These are phyloP conservation scores for Castanopsis chinensis DNA, from an alignment of 306 rosid species.

Conservation along the genomic window DNA sequence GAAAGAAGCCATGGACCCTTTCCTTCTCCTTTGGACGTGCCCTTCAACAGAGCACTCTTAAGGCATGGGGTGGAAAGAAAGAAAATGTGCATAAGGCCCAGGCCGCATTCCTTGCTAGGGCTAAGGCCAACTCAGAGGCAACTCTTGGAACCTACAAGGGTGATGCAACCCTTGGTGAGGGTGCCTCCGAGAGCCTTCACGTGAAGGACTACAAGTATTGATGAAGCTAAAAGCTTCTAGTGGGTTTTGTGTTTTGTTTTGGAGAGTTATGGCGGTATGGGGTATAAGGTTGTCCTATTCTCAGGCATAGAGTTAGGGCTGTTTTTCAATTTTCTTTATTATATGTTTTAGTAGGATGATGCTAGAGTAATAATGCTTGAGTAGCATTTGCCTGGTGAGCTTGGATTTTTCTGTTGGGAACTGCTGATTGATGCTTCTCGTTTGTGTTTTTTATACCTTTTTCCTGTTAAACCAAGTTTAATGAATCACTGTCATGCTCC, in stretches of 20 bases:
- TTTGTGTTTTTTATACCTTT: neutral
- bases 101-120: slow-evolving; percentile 65
- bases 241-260: slow-evolving; percentile 11
- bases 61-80: slow-evolving; percentile 73
- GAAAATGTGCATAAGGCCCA: slow-evolving; percentile 61
- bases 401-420: neutral
- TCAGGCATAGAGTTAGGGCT: slow-evolving; percentile 1
- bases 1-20: slow-evolving; percentile 82
- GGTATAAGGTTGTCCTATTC: slow-evolving; percentile 10
- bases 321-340: neutral
- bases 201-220: slow-evolving; percentile 62
- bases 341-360: neutral
- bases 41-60: slow-evolving; percentile 85
- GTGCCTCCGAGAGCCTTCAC: slow-evolving; percentile 75
- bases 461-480: neutral
- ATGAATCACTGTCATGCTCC: neutral
- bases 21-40: slow-evolving; percentile 87
- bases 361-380: slow-evolving; percentile 22
- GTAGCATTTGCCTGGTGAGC: slow-evolving; percentile 7
- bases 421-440: neutral
- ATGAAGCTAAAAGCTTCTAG: neutral
- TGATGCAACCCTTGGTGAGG: slow-evolving; percentile 55
- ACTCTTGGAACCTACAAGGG: slow-evolving; percentile 79
- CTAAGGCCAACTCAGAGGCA: slow-evolving; percentile 81
- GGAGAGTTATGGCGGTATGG: slow-evolving; percentile 12